These are phyloP conservation scores for Papiliotrema laurentii DNA, from an alignment of 1,284 basidiomycete genomes.

Conservation along the genomic window DNA sequence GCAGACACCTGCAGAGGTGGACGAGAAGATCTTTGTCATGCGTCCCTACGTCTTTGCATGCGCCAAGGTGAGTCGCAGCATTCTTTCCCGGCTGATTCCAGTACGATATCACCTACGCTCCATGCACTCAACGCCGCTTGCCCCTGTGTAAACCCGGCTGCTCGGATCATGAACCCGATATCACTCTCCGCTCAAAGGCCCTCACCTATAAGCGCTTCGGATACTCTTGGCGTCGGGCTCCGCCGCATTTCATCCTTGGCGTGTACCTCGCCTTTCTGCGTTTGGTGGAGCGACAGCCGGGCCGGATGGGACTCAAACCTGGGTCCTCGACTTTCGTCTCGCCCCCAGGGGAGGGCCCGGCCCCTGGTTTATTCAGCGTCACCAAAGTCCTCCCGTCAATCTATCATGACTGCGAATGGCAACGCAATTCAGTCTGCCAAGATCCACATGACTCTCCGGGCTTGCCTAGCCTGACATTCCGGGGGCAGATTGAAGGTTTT, in stretches of 20 bases:
- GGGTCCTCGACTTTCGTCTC: slow-evolving; percentile 17
- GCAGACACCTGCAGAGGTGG: slow-evolving; percentile 47
- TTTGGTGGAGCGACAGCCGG: slow-evolving; percentile 36
- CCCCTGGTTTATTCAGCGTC: slow-evolving; percentile 21
- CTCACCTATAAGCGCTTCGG: slow-evolving; percentile 42
- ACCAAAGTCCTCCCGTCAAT: slow-evolving; percentile 35
- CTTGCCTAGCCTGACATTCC: slow-evolving; percentile 46
- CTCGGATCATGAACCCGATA: slow-evolving; percentile 17
- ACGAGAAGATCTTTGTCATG: slow-evolving; percentile 53
- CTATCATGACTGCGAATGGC: slow-evolving; percentile 48
- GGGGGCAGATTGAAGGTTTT: slow-evolving; percentile 48
- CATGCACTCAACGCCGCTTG: slow-evolving; percentile 48
- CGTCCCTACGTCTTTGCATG: slow-evolving; percentile 54
- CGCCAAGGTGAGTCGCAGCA: slow-evolving; percentile 45
- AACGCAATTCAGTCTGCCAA: slow-evolving; percentile 47
- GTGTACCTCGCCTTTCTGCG: slow-evolving; percentile 35
- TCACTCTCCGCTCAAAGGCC: slow-evolving; percentile 18
- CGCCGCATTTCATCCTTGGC: slow-evolving; percentile 35
- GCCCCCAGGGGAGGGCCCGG: slow-evolving; percentile 7
- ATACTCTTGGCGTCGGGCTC: slow-evolving; percentile 34
- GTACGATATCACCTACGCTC: slow-evolving; percentile 51
- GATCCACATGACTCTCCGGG: slow-evolving; percentile 49
- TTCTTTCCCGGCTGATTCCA: slow-evolving; percentile 14
- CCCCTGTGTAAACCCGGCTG: slow-evolving; percentile 35
- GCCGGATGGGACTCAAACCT: slow-evolving; percentile 25